Percentiles rank a stretch among this genome's conserved stretches.
Conservation (phyloP, 2,329 filamentous ascomycete species). For the Aspergillus neoniger region DNA sequence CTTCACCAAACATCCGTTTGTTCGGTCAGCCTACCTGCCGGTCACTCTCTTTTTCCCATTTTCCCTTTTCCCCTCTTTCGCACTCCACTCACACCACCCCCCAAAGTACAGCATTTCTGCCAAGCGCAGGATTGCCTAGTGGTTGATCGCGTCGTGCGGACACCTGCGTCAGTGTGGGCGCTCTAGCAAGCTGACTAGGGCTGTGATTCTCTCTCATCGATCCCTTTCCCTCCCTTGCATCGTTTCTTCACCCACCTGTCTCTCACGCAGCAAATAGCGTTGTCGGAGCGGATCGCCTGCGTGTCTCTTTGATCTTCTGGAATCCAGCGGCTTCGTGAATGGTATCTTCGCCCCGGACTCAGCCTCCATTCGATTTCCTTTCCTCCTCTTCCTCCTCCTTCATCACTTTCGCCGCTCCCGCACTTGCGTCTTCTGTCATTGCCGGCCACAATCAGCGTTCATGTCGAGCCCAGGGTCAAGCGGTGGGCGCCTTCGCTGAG, state of each 20-base stretch:
- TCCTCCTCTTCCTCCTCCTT: conserved; percentile 9
- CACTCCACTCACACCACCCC: conserved; percentile 4
- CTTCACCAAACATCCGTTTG: neutral
- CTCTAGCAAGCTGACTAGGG: conserved; percentile 23
- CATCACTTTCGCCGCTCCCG: conserved; percentile 7
- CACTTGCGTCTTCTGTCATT: conserved; percentile 20
- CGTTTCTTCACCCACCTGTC: conserved; percentile 16
- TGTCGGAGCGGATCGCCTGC: conserved; percentile 19
- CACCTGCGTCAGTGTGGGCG: conserved; percentile 29
- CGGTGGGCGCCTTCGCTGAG: conserved; percentile 33
- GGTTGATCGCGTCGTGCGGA: conserved; percentile 28
- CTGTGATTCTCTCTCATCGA: conserved; percentile 20
- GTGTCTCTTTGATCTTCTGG: conserved; percentile 21
- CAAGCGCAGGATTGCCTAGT: conserved; percentile 24
- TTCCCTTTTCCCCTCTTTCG: conserved; percentile 6
- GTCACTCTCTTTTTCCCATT: conserved; percentile 1
- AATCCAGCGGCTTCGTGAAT: conserved; percentile 21
- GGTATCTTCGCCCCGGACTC: conserved; percentile 18
- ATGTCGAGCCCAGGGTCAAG: conserved; percentile 28
- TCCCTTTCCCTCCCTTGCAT: conserved; percentile 31
- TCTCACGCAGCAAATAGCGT: conserved; percentile 19
- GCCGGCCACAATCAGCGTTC: conserved; percentile 26
- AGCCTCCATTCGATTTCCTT: conserved; percentile 10
- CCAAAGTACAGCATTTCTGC: conserved; percentile 26
- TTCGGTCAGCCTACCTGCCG: neutral